Evolutionary conservation across 129 eudicot genomes (phyloP).

Genomic region (Solidago caesia): DNA sequence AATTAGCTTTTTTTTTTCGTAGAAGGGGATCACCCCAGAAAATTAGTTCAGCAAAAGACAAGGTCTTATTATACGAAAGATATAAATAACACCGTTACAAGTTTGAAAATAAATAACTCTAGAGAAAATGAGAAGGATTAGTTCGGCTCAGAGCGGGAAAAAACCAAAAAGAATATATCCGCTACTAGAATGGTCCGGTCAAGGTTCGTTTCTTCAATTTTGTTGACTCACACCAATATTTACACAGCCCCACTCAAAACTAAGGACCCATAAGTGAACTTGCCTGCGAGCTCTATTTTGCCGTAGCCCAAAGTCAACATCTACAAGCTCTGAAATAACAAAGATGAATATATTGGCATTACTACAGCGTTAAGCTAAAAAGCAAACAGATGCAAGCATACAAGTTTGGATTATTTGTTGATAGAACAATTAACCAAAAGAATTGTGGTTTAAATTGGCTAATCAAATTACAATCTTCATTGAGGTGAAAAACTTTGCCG

Average conservation of each 20-base stretch:
- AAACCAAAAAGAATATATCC: too few species aligned
- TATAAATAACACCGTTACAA: too few species aligned
- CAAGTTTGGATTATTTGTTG: background rate
- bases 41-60: background rate
- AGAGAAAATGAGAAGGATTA: too few species aligned
- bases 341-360: background rate
- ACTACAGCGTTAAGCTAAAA: background rate
- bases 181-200: background rate
- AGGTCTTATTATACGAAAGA: too few species aligned
- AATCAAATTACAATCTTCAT: background rate
- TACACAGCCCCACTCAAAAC: background rate
- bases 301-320: slow-evolving; percentile 53
- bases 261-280: background rate
- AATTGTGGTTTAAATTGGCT: background rate
- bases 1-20: too few species aligned
- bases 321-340: slow-evolving; percentile 39
- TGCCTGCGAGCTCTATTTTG: slow-evolving; percentile 70
- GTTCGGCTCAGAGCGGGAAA: too few species aligned
- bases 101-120: too few species aligned
- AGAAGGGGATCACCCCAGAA: too few species aligned
- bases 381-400: slow-evolving; percentile 3
- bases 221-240: background rate
- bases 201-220: background rate
- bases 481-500: background rate
- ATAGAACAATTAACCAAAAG: background rate